Base-by-base conservation (phyloP, 768 basidiomycete genomes). In the Xerocomus spinulosus region DNA sequence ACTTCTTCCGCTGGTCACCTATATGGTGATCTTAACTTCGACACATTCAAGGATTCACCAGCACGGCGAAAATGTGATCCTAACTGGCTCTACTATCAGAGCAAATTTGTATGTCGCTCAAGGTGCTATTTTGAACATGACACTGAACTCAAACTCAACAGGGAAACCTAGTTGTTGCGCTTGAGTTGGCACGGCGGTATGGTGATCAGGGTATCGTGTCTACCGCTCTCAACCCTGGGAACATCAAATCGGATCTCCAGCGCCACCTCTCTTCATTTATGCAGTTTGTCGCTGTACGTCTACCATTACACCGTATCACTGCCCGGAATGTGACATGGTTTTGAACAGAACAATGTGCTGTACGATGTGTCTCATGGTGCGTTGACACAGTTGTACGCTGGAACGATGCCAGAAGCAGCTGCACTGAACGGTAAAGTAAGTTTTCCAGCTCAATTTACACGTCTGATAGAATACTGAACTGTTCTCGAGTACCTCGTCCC, bases 161-260 rank as follows among this genome's bases (percentile, higher is more conserved):
- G 76, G 79, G 65, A 13, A 73, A 76, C 42, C 61, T 76, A 1
- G 67, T 78, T 5, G 58, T 72, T 12, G 64, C 75, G 4, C 54
- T 66, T 18, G 81, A 79, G 56, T 60, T 80, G 20, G 74, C 73
- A 20, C 59, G 75, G 40, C 66, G 75, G 50, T 75, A 77, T 51
- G 71, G 63, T 1, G 72, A 75, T 26, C 54, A 73, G 51, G 74
- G 72, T 9, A 73, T 82, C 44, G 66, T 81, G 0, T 73, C 73
- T 3, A 65, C 66, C 23, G 63, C 73, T n/a, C 54, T 79, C 21
- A 68, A 80, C 50, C 78, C 81, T 1, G 76, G 78, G 47, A 62
- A 61, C 50, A 60, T 72, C 49, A 57, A 56, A 21, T 59, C 66
- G 3, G 66, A 68, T 24, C 44, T 73, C 5, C 48, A 48, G n/a